Evolutionary conservation across 345 rosid genomes (phyloP), one percentile per base, ranked within the genome.

Genomic region (Trapa bicornis): DNA sequence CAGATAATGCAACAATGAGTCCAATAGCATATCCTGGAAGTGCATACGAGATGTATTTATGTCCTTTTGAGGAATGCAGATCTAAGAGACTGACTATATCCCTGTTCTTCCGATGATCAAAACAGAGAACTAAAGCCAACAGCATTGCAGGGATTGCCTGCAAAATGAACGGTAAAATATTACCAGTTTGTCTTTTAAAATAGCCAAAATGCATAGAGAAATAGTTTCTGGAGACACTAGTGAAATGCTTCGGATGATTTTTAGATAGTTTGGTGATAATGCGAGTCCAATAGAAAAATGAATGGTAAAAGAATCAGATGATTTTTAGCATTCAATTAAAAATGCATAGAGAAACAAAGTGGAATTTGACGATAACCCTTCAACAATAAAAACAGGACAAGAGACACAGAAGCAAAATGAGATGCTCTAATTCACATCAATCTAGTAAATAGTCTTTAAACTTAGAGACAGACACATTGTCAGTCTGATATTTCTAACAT

Each of bases 101-200:
- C 79, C 92, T 81, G 70, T 78, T 88, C 82, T 93, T 93, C 64
- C 94, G 84, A 73, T 91, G 70, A 79, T 94, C 99, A 67, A 89
- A 94, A 72, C 93, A 86, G 64, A 94, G 95, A 65, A 89, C 86
- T 72, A 91, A 79, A 37, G 96, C 89, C 76, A 94, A 76, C 64
- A 94, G 93, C 99, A 94, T 94, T 17, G 95, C 92, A 0, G 99
- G 99, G 22, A 94, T 86, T 67, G 99, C 99, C 99, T 94, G 82
- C 43, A 80, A 77, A 7, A 67, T 68, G 29, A 73, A 52, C 67
- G 65, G 29, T 22, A 22, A 22, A 22, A 22, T 22, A 22, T 22
- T 22, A 22, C 29, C 29, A 22, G 29, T 22, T 22, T 16, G 48
- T 65, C 47, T 45, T 61, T 33, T 45, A 1, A 33, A 22, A 22